A percentile compares a stretch with the other conserved stretches of the same genome.
Evolutionary conservation across 768 basidiomycete species (phyloP).

Genomic region (Coprinellus aureogranulatus): DNA sequence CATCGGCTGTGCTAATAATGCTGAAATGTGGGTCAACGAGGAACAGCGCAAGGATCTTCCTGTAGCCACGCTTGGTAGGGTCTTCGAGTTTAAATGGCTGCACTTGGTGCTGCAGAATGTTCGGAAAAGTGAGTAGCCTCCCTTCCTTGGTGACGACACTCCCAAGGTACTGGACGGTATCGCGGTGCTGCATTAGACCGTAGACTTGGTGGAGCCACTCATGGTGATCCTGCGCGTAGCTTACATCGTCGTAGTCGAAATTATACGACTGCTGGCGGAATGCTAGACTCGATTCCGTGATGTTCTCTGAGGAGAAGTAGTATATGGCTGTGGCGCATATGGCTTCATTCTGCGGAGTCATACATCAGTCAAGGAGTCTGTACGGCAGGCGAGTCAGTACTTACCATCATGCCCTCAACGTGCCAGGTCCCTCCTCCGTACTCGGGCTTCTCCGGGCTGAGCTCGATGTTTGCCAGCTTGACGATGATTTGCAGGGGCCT

Average conservation of each 20-base stretch:
- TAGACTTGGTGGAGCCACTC: background rate
- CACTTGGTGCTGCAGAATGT: conserved; percentile 37
- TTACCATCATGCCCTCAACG: conserved; percentile 17
- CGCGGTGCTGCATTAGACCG: background rate
- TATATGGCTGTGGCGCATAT: conserved; percentile 26
- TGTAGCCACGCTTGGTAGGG: conserved; percentile 32
- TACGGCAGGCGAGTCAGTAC: background rate
- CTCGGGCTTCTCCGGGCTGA: conserved; percentile 16
- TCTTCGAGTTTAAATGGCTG: conserved; percentile 33
- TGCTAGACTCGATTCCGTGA: conserved; percentile 21
- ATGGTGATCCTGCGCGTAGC: conserved; percentile 1
- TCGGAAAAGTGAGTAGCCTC: conserved; percentile 34
- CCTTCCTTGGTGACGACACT: conserved; percentile 25
- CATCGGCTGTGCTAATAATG: conserved; percentile 23
- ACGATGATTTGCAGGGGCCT: conserved; percentile 18
- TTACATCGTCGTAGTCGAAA: conserved; percentile 7
- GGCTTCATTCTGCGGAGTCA: conserved; percentile 21
- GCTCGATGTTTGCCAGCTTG: conserved; percentile 20
- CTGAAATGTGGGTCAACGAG: conserved; percentile 32
- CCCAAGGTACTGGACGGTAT: conserved; percentile 21
- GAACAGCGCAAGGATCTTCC: conserved; percentile 40
- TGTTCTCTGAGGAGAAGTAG: conserved; percentile 30
- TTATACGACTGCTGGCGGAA: conserved; percentile 21
- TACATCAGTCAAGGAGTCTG: conserved; percentile 12
- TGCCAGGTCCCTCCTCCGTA: conserved; percentile 19